Evolutionary conservation across 2,329 filamentous ascomycete genomes (phyloP), one percentile per base, ranked within the genome.

Genomic region (Alternaria sp.): DNA sequence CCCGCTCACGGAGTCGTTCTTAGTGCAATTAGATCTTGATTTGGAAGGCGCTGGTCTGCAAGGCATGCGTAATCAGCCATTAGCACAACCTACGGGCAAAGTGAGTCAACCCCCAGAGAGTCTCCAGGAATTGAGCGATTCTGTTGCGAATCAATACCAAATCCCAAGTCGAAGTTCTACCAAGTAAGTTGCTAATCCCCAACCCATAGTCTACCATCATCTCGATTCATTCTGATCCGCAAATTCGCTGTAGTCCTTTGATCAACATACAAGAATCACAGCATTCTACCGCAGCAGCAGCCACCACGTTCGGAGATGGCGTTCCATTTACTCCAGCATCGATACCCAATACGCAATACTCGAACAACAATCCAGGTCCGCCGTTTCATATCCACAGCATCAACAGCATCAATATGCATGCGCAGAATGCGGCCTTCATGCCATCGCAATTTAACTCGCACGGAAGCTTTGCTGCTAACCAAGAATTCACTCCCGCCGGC

Each of bases 11-110:
- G 94, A 97, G 74, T 97, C 94, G 0, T 98, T 98, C 80, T 82
- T 98, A 36, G 92, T 95, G 3, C 95, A 98, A 76, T 83, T 98
- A 5, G 93, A 98, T 67, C 90, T 97, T 16, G 95, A 99, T 72
- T 85, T 98, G 4, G 92, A 96, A 75, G 89, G 88, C 11, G 83
- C 92, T 26, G 88, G 88, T 12, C 78, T 88, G 4, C 51, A 57
- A 12, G 71, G 69, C 20, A 36, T 74, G 24, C 62, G 83, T 85
- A 59, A 84, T 85, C 67, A 88, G 87, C 65, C 87, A 84, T 8
- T 67, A 44, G 36, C 59, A 24, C 66, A 68, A 36, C 59, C 67
- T 5, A 62, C 64, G n/a, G 46, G 48, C 18, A 57, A 59, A 39
- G 65, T 63, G 49, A 64, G 55, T 51, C 39, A 46, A 12, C 28